Evolutionary conservation across 106 monocot species (phyloP).

Genomic region (Iris macrosiphon): DNA sequence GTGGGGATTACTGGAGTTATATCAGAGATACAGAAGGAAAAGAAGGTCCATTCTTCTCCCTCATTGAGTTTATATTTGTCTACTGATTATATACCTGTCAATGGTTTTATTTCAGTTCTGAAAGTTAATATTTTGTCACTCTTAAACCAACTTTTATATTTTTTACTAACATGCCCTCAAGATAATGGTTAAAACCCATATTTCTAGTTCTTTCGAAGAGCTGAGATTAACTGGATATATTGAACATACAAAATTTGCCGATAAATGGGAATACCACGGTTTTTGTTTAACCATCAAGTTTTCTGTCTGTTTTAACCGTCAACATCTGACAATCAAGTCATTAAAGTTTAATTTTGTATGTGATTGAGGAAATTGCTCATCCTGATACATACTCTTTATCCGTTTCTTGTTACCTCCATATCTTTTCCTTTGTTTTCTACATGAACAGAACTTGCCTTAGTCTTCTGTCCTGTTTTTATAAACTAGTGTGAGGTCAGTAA

Average conservation of each 20-base stretch:
- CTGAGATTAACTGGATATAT: not conserved
- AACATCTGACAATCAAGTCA: not conserved
- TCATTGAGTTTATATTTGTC: slow-evolving; percentile 4
- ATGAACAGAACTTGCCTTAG: too few relatives aligned
- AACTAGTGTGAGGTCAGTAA: too few relatives aligned
- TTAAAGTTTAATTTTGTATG: not conserved
- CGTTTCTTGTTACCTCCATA: too few relatives aligned
- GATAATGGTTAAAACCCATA: not conserved
- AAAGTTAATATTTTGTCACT: not conserved
- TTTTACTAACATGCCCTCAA: not conserved
- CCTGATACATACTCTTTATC: too few relatives aligned
- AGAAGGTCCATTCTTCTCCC: slow-evolving; percentile 56
- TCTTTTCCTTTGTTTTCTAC: too few relatives aligned
- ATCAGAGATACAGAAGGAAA: slow-evolving; percentile 89
- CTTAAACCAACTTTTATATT: not conserved
- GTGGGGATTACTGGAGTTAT: slow-evolving; percentile 94
- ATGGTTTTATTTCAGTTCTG: not conserved
- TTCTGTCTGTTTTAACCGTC: not conserved
- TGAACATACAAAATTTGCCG: not conserved
- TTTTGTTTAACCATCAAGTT: not conserved
- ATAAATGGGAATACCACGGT: not conserved
- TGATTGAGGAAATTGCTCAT: too few relatives aligned
- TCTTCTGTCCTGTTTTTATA: too few relatives aligned
- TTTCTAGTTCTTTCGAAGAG: not conserved
- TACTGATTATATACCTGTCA: not conserved